These are phyloP conservation scores for Boletus rubroflammeus DNA, from an alignment of 768 basidiomycete genomes.

Conservation along the genomic window DNA sequence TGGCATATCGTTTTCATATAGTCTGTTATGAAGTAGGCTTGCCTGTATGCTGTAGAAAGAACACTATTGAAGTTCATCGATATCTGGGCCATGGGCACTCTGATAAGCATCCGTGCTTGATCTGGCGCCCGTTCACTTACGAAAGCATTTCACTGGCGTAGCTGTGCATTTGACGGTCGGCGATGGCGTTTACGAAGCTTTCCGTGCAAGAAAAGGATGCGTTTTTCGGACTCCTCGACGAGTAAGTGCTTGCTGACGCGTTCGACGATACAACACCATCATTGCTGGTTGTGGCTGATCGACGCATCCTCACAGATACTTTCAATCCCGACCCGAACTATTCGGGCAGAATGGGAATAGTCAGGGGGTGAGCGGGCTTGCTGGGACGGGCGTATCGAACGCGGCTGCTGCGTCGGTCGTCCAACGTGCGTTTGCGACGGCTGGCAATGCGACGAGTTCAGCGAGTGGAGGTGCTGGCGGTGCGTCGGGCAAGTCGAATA, in stretches of 20 bases:
- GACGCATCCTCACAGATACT: conserved; percentile 50
- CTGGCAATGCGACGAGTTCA: conserved; percentile 27
- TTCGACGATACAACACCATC: neutral
- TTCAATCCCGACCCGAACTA: conserved; percentile 67
- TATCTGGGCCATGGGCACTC: neutral
- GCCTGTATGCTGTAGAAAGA: conserved; percentile 33
- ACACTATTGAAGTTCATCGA: conserved; percentile 11
- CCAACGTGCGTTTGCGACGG: conserved; percentile 40
- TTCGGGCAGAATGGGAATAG: conserved; percentile 33
- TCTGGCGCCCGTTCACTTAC: neutral
- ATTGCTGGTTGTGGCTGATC: neutral
- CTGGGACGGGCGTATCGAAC: conserved; percentile 18
- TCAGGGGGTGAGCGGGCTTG: conserved; percentile 18
- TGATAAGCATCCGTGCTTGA: neutral
- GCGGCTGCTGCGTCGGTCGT: conserved; percentile 40
- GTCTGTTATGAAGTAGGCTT: conserved; percentile 27
- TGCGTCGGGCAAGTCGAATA: conserved; percentile 25
- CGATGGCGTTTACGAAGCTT: conserved; percentile 73
- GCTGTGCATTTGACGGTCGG: neutral
- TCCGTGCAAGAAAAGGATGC: conserved; percentile 69
- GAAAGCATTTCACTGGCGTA: neutral
- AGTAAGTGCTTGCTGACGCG: conserved; percentile 40
- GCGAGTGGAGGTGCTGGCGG: neutral
- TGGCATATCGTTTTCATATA: conserved; percentile 16
- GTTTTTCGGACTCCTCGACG: conserved; percentile 77